Percentiles rank a stretch among this genome's conserved stretches.
Conservation (phyloP, 108 stramenopile species). For the Halocafeteria seosinensis region DNA sequence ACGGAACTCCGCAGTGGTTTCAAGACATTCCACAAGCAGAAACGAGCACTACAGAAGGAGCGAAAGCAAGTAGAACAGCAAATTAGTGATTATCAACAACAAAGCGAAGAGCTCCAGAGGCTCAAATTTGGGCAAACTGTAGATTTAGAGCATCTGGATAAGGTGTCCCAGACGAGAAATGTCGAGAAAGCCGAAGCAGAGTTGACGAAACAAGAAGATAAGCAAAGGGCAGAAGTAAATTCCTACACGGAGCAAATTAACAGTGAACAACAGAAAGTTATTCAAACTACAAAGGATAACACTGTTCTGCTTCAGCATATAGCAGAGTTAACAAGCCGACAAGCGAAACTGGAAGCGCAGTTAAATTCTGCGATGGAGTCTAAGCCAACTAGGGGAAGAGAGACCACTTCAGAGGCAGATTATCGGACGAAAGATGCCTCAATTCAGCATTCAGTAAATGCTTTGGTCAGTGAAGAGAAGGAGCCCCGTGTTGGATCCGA, state of each 20-base stretch:
- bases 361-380: conserved; percentile 6
- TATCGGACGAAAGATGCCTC: no score
- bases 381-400: background rate
- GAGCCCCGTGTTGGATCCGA: no score
- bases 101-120: conserved; percentile 36
- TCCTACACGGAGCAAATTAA: background rate
- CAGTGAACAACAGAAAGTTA: conserved; percentile 6
- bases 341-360: conserved; percentile 18
- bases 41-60: conserved; percentile 10
- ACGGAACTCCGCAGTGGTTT: conserved; percentile 17
- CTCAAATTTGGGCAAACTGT: conserved; percentile 48
- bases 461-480: no score
- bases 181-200: background rate
- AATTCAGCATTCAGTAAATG: no score
- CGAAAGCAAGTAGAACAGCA: background rate
- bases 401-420: no score
- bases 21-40: conserved; percentile 10
- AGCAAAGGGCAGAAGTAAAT: conserved; percentile 12
- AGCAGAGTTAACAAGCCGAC: conserved; percentile 20
- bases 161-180: conserved; percentile 1
- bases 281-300: conserved; percentile 18
- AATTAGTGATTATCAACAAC: background rate
- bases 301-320: conserved; percentile 22
- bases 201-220: conserved; percentile 1
- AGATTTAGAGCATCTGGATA: conserved; percentile 37